A percentile compares a stretch with the other conserved stretches of the same genome.
Evolutionary conservation across 345 rosid species (phyloP).

Genomic region (Salix suchowensis): DNA sequence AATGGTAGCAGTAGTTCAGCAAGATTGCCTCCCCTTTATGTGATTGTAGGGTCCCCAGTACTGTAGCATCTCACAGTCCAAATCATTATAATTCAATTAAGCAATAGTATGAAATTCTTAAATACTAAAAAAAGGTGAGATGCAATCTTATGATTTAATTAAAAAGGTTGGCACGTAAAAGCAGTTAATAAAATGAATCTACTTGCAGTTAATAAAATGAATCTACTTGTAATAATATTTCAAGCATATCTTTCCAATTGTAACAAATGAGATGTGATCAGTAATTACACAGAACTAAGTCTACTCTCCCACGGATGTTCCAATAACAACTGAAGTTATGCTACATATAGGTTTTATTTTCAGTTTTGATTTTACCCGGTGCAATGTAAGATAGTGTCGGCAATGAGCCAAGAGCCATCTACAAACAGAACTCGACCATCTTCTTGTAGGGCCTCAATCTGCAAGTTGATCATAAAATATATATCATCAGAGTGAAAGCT

Average conservation of each 20-base stretch:
- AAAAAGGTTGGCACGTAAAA: neutral
- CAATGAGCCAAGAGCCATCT: constrained; percentile 57
- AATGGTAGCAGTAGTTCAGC: neutral
- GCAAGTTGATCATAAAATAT: constrained; percentile 1
- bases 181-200: too few relatives aligned
- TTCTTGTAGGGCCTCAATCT: constrained; percentile 61
- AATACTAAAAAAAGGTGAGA: too few relatives aligned
- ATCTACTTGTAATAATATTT: too few relatives aligned
- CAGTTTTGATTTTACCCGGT: constrained; percentile 57
- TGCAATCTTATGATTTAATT: too few relatives aligned
- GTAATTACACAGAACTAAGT: too few relatives aligned
- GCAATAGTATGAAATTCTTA: too few relatives aligned
- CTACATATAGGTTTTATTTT: neutral
- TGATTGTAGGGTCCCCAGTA: constrained; percentile 8
- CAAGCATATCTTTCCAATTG: too few relatives aligned
- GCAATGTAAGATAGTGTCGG: constrained; percentile 79
- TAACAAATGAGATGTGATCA: too few relatives aligned
- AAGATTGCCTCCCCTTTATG: constrained; percentile 9
- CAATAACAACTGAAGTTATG: too few relatives aligned
- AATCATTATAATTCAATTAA: constrained; percentile 24
- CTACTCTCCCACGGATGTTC: too few relatives aligned
- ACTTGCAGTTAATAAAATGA: too few relatives aligned
- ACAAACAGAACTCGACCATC: constrained; percentile 62
- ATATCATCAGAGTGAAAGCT: neutral
- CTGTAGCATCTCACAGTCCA: neutral